Evolutionary conservation across 768 basidiomycete genomes (phyloP), one percentile per base, ranked within the genome.

Genomic region (Dictyophora rubrovolvata): DNA sequence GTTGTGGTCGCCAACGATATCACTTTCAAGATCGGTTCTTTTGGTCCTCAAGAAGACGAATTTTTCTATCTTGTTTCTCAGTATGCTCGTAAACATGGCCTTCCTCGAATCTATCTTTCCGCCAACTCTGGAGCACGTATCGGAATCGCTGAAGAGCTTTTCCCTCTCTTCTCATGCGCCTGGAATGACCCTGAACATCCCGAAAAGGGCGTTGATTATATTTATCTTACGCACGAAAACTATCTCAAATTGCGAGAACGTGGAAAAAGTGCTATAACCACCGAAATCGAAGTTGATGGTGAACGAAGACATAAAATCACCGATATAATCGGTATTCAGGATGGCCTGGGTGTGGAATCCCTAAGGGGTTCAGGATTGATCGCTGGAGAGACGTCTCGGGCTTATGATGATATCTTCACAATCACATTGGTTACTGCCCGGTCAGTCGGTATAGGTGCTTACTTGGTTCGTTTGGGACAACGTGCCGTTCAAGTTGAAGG

Each of bases 341-440:
- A 99, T 61, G 96, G 96, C 59, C 81, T 98, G 17, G 95, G 96
- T 67, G 96, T 99, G 23, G 96, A 98, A 72, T 96, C 85, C 56
- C 75, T 99, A 69, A 92, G 79, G 70, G 96, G 96, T 48, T 98
- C 96, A 23, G 96, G 95, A 71, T 84, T 99, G 63, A 98, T 99
- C 67, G 96, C 96, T 36, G 96, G 96, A 50, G 96, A 96, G 72
- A 99, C 96, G 0, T 95, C 94, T 35, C 84, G 96, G 35, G 96
- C 96, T 0, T 99, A 99, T 72, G 95, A 98, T 66, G 96, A 99
- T 69, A 97, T 99, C 69, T 99, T 99, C 79, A 99, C 96, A 53
- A 95, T 98, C 72, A 98, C 96, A 10, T 84, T 99, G 66, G 96
- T 99, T 64, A 96, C 93, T 48, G 96, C 94, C 63, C 91, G 96